These are phyloP conservation scores for Stagonosporopsis rhizophila DNA, from an alignment of 2,329 filamentous ascomycete genomes.

Conservation along the genomic window DNA sequence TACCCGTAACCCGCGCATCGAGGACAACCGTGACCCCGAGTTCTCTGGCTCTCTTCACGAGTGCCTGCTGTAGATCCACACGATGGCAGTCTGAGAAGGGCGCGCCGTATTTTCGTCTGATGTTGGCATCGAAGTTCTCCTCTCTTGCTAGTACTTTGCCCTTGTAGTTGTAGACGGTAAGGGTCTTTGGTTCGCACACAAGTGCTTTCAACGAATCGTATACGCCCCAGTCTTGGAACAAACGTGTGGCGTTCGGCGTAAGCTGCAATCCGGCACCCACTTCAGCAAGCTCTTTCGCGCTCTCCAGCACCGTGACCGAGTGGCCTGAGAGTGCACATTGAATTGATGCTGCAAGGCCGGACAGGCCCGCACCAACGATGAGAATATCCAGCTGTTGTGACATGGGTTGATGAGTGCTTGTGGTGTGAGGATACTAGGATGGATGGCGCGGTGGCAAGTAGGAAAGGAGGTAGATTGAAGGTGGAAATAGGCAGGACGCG, in stretches of 20 bases:
- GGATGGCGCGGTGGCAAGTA: not conserved
- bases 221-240: constrained; percentile 61
- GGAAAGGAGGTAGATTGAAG: not conserved
- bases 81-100: constrained; percentile 69
- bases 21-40: constrained; percentile 62
- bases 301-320: constrained; percentile 53
- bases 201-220: constrained; percentile 52
- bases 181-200: constrained; percentile 53
- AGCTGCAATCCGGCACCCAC: constrained; percentile 49
- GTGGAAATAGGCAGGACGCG: not conserved
- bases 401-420: constrained; percentile 6
- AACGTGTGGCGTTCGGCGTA: constrained; percentile 53
- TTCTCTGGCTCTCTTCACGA: constrained; percentile 60
- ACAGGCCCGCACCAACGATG: constrained; percentile 51
- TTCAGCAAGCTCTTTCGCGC: constrained; percentile 52
- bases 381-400: constrained; percentile 32
- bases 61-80: constrained; percentile 64
- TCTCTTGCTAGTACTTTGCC: constrained; percentile 58
- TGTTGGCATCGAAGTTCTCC: constrained; percentile 60
- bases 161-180: constrained; percentile 64
- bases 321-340: constrained; percentile 51
- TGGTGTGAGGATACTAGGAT: not conserved
- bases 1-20: constrained; percentile 54
- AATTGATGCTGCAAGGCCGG: constrained; percentile 54
- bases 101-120: constrained; percentile 61